Evolutionary conservation across 2,329 filamentous ascomycete species (phyloP).

Genomic region (Nakataea oryzae): DNA sequence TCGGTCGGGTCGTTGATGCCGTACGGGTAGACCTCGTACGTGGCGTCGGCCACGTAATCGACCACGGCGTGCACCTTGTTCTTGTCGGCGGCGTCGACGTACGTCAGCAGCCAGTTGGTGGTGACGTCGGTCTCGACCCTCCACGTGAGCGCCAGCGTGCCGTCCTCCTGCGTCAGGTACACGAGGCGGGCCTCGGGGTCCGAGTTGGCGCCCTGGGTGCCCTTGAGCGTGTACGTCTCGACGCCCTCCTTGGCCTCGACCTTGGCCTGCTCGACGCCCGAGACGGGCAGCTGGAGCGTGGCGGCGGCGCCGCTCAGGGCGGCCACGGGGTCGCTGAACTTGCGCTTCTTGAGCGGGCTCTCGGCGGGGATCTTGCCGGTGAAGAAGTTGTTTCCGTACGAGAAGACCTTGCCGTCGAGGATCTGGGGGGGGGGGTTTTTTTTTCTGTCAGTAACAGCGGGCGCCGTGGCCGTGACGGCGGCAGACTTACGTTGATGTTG

Average conservation of each 20-base stretch:
- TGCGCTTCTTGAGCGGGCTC: constrained; percentile 27
- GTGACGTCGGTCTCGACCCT: constrained; percentile 46
- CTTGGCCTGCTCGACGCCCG: constrained; percentile 24
- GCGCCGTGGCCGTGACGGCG: no score
- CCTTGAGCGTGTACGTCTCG: constrained; percentile 33
- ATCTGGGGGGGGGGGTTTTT: not conserved
- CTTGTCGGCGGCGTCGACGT: constrained; percentile 38
- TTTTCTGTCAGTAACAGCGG: no score
- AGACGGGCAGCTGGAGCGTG: constrained; percentile 27
- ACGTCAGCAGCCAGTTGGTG: constrained; percentile 49
- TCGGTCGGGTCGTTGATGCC: constrained; percentile 42
- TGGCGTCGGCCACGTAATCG: constrained; percentile 46
- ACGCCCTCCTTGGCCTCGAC: constrained; percentile 24
- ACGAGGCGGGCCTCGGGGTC: constrained; percentile 45
- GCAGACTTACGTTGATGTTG: constrained; percentile 43
- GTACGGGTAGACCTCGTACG: constrained; percentile 47
- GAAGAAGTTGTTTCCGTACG: constrained; percentile 39
- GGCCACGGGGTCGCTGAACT: constrained; percentile 27
- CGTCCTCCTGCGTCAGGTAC: constrained; percentile 39
- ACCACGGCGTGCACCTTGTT: constrained; percentile 40
- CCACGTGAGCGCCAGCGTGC: constrained; percentile 39
- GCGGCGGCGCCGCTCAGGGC: constrained; percentile 29
- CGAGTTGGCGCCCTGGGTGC: constrained; percentile 33
- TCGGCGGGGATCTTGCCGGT: constrained; percentile 30
- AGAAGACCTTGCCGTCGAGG: constrained; percentile 43